Base-by-base conservation (phyloP, 495 filamentous ascomycete species). In the Aeminium ludgeri region DNA sequence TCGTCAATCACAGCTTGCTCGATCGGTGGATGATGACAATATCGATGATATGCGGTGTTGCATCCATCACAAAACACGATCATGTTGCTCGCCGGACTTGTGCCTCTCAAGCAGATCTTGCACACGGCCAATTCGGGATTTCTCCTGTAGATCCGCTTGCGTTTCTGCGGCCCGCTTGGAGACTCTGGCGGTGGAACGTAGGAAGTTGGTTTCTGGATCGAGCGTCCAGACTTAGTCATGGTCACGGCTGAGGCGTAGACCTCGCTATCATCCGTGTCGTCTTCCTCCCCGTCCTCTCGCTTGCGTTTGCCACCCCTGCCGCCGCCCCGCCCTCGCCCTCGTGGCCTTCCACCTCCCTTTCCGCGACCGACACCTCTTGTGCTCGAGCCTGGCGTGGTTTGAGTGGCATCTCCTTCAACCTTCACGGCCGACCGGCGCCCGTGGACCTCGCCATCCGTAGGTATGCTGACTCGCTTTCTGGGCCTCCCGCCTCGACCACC, bases 31-130 rank as follows among this genome's bases (percentile, higher is more conserved):
- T 89, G 73, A 57, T 95, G 86, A 52, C 89, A 96, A 46, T 71
- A 70, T 58, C 93, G 86, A 57, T 97, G 89, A 73, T 86, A 97
- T 12, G 78, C 72, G 10, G 66, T 67, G 54, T 89, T 86, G 64
- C 89, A 97, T 10, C 74, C 78, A 58, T 94, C 86, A 61, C 89
- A 97, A 56, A 93, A 89, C 6, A 96, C 89, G 41, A 97, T 94
- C 62, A 75, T 69, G 58, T 97, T 97, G 43, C 56, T 73, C 13
- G 65, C 55, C 0, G 85, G 80, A 41, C 76, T 82, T 37, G 82
- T 72, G 7, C 82, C 75, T 30, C 89, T 67, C 36, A 77, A 70
- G 60, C 89, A 97, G 50, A 75, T 67, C 42, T 74, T 78, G 59
- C 89, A 96, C 11, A 78, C 18, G 49, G 50, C 44, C 55, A 61